Evolutionary conservation across 139 green algal genomes (phyloP).

Genomic region (Chlamydomonas applanata): DNA sequence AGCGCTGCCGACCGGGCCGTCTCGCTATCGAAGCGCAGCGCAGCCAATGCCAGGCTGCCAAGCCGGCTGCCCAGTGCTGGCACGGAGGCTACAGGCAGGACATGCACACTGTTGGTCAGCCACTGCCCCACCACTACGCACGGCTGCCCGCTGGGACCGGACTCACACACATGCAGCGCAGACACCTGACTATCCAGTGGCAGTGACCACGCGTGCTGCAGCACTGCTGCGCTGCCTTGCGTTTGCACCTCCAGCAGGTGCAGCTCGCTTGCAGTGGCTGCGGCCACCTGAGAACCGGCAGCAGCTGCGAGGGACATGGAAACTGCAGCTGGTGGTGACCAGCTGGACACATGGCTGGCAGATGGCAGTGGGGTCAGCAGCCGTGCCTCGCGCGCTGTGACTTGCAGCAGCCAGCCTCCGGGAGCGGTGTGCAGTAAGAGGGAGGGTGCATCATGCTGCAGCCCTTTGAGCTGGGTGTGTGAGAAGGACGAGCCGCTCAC

Average conservation of each 20-base stretch:
- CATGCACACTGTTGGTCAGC: constrained; percentile 10
- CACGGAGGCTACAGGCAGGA: not conserved
- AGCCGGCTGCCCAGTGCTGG: not conserved
- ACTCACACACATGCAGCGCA: constrained; percentile 5
- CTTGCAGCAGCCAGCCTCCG: constrained; percentile 28
- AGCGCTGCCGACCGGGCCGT: constrained; percentile 22
- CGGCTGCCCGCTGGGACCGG: not conserved
- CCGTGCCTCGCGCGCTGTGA: constrained; percentile 16
- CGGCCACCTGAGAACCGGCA: not conserved
- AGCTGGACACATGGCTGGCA: constrained; percentile 7
- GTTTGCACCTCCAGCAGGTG: not conserved
- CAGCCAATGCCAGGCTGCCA: not conserved
- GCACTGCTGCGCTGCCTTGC: not conserved
- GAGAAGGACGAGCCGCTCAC: constrained; percentile 11
- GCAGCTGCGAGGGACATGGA: constrained; percentile 12
- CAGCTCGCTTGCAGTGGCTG: not conserved
- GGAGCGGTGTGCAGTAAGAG: constrained; percentile 34
- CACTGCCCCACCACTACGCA: constrained; percentile 18
- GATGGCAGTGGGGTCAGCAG: constrained; percentile 14
- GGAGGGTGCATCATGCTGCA: constrained; percentile 16
- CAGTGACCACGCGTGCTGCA: not conserved
- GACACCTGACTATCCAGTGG: not conserved
- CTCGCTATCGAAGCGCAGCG: constrained; percentile 12
- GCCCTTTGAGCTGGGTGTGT: constrained; percentile 18
- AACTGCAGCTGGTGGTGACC: constrained; percentile 13